Percentiles rank a stretch among this genome's conserved stretches.
phyloP scores from a whole-genome alignment of 352 stramenopile species.

The Pythium dissotocum region DNA sequence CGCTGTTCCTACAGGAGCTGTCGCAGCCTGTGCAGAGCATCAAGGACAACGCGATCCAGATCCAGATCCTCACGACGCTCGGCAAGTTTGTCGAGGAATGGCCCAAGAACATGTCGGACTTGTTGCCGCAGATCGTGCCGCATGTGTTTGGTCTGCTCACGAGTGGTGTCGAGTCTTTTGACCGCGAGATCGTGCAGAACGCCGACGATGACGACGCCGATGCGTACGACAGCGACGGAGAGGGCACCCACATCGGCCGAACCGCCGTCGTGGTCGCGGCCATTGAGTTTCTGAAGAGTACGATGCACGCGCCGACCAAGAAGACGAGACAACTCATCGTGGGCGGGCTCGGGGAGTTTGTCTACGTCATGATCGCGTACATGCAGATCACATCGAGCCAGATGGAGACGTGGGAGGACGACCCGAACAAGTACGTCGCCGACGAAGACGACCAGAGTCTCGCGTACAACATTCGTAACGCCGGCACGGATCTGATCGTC shows the following conservation, averaged over 20 bases:
- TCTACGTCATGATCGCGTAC: slow-evolving; percentile 81
- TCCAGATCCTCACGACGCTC: slow-evolving; percentile 73
- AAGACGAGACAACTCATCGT: slow-evolving; percentile 72
- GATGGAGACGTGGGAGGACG: slow-evolving; percentile 72
- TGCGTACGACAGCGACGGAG: slow-evolving; percentile 78
- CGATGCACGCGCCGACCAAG: slow-evolving; percentile 75
- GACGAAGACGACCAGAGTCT: slow-evolving; percentile 85
- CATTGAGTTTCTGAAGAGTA: slow-evolving; percentile 75
- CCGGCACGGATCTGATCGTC: slow-evolving; percentile 57
- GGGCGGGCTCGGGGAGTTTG: slow-evolving; percentile 57
- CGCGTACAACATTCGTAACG: slow-evolving; percentile 78
- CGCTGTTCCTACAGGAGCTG: slow-evolving; percentile 62
- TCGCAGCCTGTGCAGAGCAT: slow-evolving; percentile 38
- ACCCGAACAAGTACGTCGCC: slow-evolving; percentile 84
- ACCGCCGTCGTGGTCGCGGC: slow-evolving; percentile 69
- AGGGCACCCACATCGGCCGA: slow-evolving; percentile 61
- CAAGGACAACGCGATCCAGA: slow-evolving; percentile 72
- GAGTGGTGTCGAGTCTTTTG: slow-evolving; percentile 44
- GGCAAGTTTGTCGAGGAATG: slow-evolving; percentile 82
- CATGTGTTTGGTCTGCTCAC: slow-evolving; percentile 63
- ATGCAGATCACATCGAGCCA: slow-evolving; percentile 83
- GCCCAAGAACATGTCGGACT: slow-evolving; percentile 76
- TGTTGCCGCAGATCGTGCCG: slow-evolving; percentile 74
- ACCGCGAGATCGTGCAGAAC: slow-evolving; percentile 59
- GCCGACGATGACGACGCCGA: slow-evolving; percentile 48